Conservation (phyloP, 805 yeast genomes). For the Ogataea polymorpha region DNA sequence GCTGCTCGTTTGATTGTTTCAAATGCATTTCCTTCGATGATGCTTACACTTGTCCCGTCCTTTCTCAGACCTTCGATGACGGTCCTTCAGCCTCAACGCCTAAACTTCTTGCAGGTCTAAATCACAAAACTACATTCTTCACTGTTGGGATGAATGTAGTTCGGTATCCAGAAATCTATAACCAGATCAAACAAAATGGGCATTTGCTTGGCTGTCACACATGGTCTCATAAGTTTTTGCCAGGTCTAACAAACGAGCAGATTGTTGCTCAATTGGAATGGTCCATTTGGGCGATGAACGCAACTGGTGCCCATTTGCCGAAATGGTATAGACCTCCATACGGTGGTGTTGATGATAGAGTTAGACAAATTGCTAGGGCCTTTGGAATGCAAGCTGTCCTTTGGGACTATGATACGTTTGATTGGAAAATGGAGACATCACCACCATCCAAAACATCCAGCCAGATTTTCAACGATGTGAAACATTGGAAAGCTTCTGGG, state of each 20-base stretch:
- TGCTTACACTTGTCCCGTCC: conserved; percentile 63
- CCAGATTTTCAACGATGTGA: conserved; percentile 55
- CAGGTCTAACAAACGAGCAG: conserved; percentile 72
- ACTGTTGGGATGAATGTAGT: conserved; percentile 81
- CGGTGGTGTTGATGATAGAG: conserved; percentile 89
- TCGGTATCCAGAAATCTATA: conserved; percentile 69
- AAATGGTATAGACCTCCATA: conserved; percentile 96
- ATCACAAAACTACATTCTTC: conserved; percentile 69
- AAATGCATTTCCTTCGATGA: conserved; percentile 77
- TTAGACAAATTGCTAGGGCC: conserved; percentile 72
- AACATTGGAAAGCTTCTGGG: conserved; percentile 42
- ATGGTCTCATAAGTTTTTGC: conserved; percentile 88
- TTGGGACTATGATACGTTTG: conserved; percentile 91
- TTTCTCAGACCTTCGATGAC: conserved; percentile 92
- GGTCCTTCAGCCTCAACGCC: conserved; percentile 82
- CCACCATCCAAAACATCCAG: conserved; percentile 43
- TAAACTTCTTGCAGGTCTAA: conserved; percentile 51
- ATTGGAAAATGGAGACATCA: conserved; percentile 70
- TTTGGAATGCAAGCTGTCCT: conserved; percentile 85
- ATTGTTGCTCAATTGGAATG: conserved; percentile 88
- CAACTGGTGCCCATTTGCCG: conserved; percentile 83
- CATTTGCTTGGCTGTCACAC: conserved; percentile 88
- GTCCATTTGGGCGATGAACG: conserved; percentile 98
- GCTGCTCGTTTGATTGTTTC: conserved; percentile 85
- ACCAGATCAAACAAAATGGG: conserved; percentile 52